These are phyloP conservation scores for Codiaeum variegatum DNA, from an alignment of 441 rosid genomes.

Conservation along the genomic window DNA sequence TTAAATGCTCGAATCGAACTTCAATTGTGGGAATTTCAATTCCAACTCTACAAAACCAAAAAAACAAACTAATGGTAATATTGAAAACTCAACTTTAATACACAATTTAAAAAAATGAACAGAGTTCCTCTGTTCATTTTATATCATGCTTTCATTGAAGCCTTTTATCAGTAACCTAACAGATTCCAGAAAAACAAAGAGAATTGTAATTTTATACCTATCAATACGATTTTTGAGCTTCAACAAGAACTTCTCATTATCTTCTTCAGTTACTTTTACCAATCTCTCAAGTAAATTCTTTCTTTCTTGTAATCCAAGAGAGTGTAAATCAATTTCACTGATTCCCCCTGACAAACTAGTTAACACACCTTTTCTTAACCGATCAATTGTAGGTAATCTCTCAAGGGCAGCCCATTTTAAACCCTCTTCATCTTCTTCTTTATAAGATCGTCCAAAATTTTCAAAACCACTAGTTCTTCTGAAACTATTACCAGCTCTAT, in stretches of 20 bases:
- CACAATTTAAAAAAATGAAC: background rate
- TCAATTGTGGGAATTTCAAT: conserved; percentile 58
- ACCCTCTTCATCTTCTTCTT: conserved; percentile 58
- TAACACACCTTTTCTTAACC: conserved; percentile 57
- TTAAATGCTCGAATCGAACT: conserved; percentile 66
- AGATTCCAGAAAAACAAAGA: background rate
- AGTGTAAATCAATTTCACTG: conserved; percentile 37
- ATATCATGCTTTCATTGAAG: background rate
- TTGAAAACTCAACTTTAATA: background rate
- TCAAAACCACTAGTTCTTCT: conserved; percentile 26
- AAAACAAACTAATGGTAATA: background rate
- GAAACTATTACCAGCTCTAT: conserved; percentile 26
- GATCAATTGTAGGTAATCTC: conserved; percentile 60
- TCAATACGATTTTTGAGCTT: conserved; percentile 62
- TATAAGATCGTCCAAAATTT: conserved; percentile 38
- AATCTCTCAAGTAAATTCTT: conserved; percentile 46
- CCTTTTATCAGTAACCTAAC: background rate
- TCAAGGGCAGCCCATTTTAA: conserved; percentile 67
- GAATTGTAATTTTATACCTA: conserved; percentile 33
- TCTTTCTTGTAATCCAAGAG: conserved; percentile 49
- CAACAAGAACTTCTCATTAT: conserved; percentile 55
- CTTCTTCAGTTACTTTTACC: conserved; percentile 49
- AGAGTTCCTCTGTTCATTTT: background rate
- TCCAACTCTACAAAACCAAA: conserved; percentile 45
- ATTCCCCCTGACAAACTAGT: conserved; percentile 28